phyloP scores from a whole-genome alignment of 768 basidiomycete species.

The Omphalotus guepiniiformis region DNA sequence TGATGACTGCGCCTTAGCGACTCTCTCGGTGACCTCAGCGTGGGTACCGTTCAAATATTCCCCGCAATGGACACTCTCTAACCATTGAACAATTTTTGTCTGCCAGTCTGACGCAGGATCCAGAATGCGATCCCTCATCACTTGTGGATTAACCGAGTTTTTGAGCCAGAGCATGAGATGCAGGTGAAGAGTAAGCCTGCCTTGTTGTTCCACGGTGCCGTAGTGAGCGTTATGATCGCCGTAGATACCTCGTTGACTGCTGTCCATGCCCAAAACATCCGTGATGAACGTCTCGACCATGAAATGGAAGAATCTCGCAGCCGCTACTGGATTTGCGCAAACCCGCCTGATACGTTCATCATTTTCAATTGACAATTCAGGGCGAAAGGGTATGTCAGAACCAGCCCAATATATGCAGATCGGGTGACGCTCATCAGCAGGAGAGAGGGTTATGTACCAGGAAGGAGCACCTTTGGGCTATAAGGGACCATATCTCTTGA shows the following conservation, averaged over 20 bases:
- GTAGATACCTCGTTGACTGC: constrained; percentile 8
- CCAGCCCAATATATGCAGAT: constrained; percentile 3
- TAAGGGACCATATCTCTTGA: constrained; percentile 5
- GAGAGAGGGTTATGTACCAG: constrained; percentile 8
- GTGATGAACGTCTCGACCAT: constrained; percentile 15
- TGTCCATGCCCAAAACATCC: constrained; percentile 9
- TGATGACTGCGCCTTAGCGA: background rate
- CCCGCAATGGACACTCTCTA: constrained; percentile 2
- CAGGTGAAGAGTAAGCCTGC: constrained; percentile 17
- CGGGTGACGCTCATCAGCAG: constrained; percentile 1
- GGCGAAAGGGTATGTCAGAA: background rate
- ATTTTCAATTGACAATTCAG: background rate
- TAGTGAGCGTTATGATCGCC: constrained; percentile 16
- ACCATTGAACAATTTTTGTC: background rate
- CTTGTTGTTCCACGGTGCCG: constrained; percentile 22
- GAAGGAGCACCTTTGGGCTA: constrained; percentile 1
- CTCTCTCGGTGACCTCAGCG: background rate
- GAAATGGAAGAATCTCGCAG: constrained; percentile 17
- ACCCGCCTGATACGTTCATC: background rate
- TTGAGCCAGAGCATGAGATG: constrained; percentile 20
- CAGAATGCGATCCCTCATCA: constrained; percentile 3
- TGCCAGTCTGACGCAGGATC: background rate
- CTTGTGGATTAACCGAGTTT: background rate
- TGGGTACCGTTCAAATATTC: background rate
- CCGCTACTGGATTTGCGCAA: constrained; percentile 14